Conservation (phyloP, 2,329 filamentous ascomycete genomes). For the Trichoderma breve region DNA sequence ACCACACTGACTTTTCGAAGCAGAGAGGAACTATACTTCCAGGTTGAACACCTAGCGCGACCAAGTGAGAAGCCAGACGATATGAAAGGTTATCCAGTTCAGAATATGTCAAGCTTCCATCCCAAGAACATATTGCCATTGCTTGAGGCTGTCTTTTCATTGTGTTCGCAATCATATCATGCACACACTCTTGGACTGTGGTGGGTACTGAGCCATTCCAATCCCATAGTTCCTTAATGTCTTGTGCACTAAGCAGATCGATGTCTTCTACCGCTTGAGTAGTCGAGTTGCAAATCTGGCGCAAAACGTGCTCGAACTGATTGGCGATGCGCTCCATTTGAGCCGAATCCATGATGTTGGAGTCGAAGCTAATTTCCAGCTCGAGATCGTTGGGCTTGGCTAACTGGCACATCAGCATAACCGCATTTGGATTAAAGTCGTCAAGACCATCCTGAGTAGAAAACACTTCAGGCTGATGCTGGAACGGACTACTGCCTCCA, state of each 20-base stretch:
- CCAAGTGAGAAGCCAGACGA: slow-evolving; percentile 21
- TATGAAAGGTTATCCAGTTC: slow-evolving; percentile 31
- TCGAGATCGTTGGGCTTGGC: background rate
- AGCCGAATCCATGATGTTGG: slow-evolving; percentile 2
- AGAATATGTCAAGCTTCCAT: slow-evolving; percentile 39
- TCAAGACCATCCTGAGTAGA: background rate
- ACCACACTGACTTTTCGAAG: slow-evolving; percentile 30
- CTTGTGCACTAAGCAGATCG: slow-evolving; percentile 18
- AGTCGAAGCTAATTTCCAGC: slow-evolving; percentile 18
- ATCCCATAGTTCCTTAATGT: slow-evolving; percentile 25
- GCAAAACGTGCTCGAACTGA: slow-evolving; percentile 20
- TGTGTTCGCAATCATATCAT: slow-evolving; percentile 21
- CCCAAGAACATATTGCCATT: slow-evolving; percentile 28
- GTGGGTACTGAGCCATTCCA: slow-evolving; percentile 23
- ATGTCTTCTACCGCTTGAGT: slow-evolving; percentile 17
- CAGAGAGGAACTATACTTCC: slow-evolving; percentile 27
- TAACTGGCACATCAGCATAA: slow-evolving; percentile 8
- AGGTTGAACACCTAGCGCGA: slow-evolving; percentile 27
- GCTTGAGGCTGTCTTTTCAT: slow-evolving; percentile 22
- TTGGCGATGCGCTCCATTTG: slow-evolving; percentile 18
- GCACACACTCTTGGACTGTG: slow-evolving; percentile 23
- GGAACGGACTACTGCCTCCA: background rate
- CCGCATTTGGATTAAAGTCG: slow-evolving; percentile 4
- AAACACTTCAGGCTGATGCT: background rate
- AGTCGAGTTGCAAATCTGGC: slow-evolving; percentile 8